Evolutionary conservation across 345 rosid genomes (phyloP).

Genomic region (Carallia brachiata): DNA sequence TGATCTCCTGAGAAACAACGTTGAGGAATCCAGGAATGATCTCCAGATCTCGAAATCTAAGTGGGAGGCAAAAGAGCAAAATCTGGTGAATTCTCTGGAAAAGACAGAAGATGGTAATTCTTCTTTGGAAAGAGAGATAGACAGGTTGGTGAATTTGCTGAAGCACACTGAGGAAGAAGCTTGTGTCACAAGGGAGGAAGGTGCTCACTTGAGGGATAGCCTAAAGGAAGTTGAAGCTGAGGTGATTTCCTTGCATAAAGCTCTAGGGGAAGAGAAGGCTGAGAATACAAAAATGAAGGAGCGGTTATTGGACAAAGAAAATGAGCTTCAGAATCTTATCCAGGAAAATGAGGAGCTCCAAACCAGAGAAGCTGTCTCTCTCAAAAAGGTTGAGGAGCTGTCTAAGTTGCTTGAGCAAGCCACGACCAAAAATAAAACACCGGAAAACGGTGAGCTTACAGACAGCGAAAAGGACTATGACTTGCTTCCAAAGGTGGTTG

Average conservation of each 20-base stretch:
- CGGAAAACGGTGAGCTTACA: conserved; percentile 68
- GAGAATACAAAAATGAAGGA: conserved; percentile 79
- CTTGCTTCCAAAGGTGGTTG: conserved; percentile 84
- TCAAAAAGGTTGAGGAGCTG: conserved; percentile 69
- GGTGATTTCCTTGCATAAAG: conserved; percentile 63
- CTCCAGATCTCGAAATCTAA: conserved; percentile 49
- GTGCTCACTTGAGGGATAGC: conserved; percentile 58
- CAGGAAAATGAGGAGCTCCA: conserved; percentile 74
- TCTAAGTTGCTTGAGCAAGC: conserved; percentile 86
- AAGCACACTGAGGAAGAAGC: conserved; percentile 78
- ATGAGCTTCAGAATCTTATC: conserved; percentile 51
- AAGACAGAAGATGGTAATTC: conserved; percentile 72
- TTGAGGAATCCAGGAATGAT: conserved; percentile 59
- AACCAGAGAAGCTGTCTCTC: conserved; percentile 55
- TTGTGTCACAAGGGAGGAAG: conserved; percentile 64
- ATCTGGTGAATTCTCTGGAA: conserved; percentile 48
- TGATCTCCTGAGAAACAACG: conserved; percentile 47
- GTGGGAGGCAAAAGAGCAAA: conserved; percentile 80
- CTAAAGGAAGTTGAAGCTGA: conserved; percentile 83
- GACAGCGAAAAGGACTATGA: conserved; percentile 91
- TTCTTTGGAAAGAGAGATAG: conserved; percentile 62
- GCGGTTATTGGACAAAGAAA: conserved; percentile 73
- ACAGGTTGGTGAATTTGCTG: conserved; percentile 61
- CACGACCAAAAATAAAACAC: conserved; percentile 42
- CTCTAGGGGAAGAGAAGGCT: conserved; percentile 64